Evolutionary conservation across 1,284 basidiomycete species (phyloP).

Genomic region (Ganoderma sinense): DNA sequence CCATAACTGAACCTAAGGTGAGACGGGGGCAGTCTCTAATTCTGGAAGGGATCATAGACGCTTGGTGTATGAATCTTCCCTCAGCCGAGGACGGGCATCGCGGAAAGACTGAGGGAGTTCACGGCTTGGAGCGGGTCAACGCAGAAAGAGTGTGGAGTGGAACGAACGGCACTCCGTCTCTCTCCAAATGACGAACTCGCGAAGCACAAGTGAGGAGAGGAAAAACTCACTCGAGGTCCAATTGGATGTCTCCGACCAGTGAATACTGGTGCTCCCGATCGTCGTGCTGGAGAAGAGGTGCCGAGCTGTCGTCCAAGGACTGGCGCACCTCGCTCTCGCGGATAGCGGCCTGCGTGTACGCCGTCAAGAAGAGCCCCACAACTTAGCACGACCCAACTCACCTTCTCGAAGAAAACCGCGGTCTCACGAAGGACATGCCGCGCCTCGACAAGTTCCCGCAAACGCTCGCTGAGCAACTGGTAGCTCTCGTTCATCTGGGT

Average conservation of each 20-base stretch:
- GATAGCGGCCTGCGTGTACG: conserved; percentile 71
- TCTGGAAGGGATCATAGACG: neutral
- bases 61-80: neutral
- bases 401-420: conserved; percentile 94
- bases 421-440: conserved; percentile 94
- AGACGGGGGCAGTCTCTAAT: neutral
- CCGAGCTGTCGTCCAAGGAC: conserved; percentile 93
- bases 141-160: neutral
- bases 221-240: conserved; percentile 84
- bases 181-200: neutral
- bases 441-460: conserved; percentile 92
- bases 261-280: conserved; percentile 80
- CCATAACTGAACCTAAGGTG: neutral
- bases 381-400: conserved; percentile 41
- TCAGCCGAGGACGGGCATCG: neutral
- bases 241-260: conserved; percentile 56
- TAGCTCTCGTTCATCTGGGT: conserved; percentile 95
- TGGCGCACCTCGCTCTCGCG: conserved; percentile 83
- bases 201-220: neutral
- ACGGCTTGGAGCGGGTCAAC: neutral
- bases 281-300: conserved; percentile 92
- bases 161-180: neutral
- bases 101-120: neutral
- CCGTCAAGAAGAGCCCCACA: neutral
- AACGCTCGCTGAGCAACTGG: conserved; percentile 87